Conservation (phyloP, 352 stramenopile species). For the Phytopythium ostracodes region DNA sequence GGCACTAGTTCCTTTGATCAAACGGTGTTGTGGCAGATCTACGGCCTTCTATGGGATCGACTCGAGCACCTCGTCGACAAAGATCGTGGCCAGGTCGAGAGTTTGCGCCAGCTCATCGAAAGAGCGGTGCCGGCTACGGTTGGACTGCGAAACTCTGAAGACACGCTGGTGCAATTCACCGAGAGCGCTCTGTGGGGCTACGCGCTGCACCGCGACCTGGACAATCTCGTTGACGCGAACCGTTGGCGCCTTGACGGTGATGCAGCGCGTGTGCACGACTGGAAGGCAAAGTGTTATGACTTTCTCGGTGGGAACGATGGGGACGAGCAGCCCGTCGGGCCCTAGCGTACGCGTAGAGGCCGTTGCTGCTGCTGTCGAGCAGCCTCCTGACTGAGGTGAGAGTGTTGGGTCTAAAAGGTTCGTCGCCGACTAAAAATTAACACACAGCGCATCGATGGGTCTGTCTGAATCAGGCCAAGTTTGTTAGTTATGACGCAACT, state of each 20-base stretch:
- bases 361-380: no score
- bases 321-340: no score
- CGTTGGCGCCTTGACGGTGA: background rate
- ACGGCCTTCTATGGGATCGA: slow-evolving; percentile 1
- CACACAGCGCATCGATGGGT: no score
- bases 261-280: background rate
- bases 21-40: background rate
- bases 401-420: no score
- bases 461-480: no score
- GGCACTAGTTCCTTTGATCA: background rate
- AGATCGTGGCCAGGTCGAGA: background rate
- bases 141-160: background rate
- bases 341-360: no score
- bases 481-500: no score
- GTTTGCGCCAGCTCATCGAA: background rate
- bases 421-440: no score
- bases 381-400: no score
- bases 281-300: background rate
- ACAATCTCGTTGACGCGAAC: slow-evolving; percentile 6
- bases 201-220: slow-evolving; percentile 6
- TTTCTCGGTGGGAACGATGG: background rate
- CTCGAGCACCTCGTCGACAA: background rate
- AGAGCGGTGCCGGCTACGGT: background rate
- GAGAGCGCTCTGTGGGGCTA: slow-evolving; percentile 1
- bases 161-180: slow-evolving; percentile 3